Evolutionary conservation across 345 rosid genomes (phyloP).

Genomic region (Populus euphratica): DNA sequence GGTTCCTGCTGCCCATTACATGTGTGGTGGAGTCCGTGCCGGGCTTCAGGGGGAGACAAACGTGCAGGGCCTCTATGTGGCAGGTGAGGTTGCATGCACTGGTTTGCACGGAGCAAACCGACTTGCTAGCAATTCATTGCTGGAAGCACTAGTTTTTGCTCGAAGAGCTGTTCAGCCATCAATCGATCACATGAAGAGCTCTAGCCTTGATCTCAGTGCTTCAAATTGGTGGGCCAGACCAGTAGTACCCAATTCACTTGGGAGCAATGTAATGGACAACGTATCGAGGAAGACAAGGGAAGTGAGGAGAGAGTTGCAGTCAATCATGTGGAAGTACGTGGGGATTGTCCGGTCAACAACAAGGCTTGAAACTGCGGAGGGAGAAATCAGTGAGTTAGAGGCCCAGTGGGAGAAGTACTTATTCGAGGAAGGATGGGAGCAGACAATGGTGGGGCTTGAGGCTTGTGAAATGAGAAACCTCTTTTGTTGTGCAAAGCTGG

Average conservation of each 20-base stretch:
- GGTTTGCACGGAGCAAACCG: slow-evolving; percentile 97
- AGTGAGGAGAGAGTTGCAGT: slow-evolving; percentile 78
- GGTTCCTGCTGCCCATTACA: slow-evolving; percentile 97
- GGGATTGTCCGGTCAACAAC: slow-evolving; percentile 87
- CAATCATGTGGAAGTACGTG: slow-evolving; percentile 83
- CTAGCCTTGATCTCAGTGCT: slow-evolving; percentile 42
- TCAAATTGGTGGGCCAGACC: slow-evolving; percentile 66
- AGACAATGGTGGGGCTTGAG: slow-evolving; percentile 74
- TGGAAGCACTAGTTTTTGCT: slow-evolving; percentile 95
- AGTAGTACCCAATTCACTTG: slow-evolving; percentile 50
- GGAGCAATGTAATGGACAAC: slow-evolving; percentile 35
- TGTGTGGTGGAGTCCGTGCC: slow-evolving; percentile 95
- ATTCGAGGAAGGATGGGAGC: slow-evolving; percentile 82
- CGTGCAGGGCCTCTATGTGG: slow-evolving; percentile 80
- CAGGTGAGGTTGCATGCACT: slow-evolving; percentile 97
- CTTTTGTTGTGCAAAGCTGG: slow-evolving; percentile 88
- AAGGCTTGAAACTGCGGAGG: slow-evolving; percentile 57
- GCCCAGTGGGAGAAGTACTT: slow-evolving; percentile 72
- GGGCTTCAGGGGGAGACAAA: slow-evolving; percentile 92
- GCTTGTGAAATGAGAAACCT: slow-evolving; percentile 96
- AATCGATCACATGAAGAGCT: slow-evolving; percentile 58
- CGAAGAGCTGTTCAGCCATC: slow-evolving; percentile 87
- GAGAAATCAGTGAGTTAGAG: slow-evolving; percentile 56
- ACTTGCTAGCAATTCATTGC: slow-evolving; percentile 92
- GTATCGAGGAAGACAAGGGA: slow-evolving; percentile 47